Evolutionary conservation across 768 basidiomycete species (phyloP), one percentile per base, ranked within the genome.

Genomic region (Mycena floridula): DNA sequence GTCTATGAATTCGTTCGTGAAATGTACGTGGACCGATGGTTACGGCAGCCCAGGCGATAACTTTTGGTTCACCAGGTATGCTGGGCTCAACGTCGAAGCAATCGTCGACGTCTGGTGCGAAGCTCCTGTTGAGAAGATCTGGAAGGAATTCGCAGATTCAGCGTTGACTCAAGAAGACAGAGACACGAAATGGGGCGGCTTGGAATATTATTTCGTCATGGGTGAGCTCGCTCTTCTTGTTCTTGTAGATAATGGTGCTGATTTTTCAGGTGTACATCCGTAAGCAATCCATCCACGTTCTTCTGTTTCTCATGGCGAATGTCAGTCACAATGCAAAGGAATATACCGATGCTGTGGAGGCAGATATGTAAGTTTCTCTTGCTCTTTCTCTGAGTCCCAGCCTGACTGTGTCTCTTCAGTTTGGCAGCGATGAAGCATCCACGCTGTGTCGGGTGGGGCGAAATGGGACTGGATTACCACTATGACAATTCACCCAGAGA

Each of bases 71-170:
- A n/a, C n/a, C n/a, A n/a, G n/a, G n/a, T 88, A 85, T 54, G 60
- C 55, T 1, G 76, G 64, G 8, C 73, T 74, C 23, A 72, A 72
- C 27, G 78, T 90, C 3, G 66, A 77, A 42, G 73, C 80, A 5
- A 71, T 92, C 43, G 79, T 93, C 5, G 90, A 93, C 52, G 90
- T 93, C 2, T 93, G 87, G 84, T 93, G 90, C 52, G 90, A 91
- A 55, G 85, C 84, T 0, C 85, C 89, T 0, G 78, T 88, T 12
- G 66, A 66, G 48, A 64, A 50, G 25, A 16, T 67, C 6, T 90
- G 87, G 87, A 76, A 67, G 52, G 82, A 82, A 48, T 67, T 87
- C 36, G 89, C 89, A 1, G 83, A 89, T 59, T 78, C 81, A 1
- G 85, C 85, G 2, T 23, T 82, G 46, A 70, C 66, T 0, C 59